Evolutionary conservation across 257 asterid species (phyloP).

Genomic region (Salvia hispanica): DNA sequence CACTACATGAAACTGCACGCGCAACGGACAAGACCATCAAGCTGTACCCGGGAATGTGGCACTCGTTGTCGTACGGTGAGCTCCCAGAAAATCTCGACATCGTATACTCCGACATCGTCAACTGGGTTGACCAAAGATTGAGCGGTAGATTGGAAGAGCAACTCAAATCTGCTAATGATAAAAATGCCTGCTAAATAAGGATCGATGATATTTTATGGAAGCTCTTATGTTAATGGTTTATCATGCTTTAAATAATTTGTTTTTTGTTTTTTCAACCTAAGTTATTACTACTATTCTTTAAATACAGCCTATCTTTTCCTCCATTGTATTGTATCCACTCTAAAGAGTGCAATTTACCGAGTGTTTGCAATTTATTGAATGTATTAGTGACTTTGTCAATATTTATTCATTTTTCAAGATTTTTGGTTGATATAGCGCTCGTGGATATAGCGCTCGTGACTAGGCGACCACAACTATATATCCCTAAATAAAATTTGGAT

Average conservation of each 20-base stretch:
- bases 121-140: constrained; percentile 63
- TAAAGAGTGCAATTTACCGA: not conserved
- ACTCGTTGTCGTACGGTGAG: constrained; percentile 81
- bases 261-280: too few species aligned
- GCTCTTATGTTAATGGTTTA: not conserved
- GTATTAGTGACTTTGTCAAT: not conserved
- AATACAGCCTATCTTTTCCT: not conserved
- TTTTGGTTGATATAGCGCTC: too few species aligned
- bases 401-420: not conserved
- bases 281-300: not conserved
- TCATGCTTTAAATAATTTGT: not conserved
- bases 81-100: constrained; percentile 61
- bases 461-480: too few species aligned
- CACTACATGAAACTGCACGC: constrained; percentile 58
- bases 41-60: constrained; percentile 97
- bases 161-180: constrained; percentile 45
- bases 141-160: constrained; percentile 41
- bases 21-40: constrained; percentile 80
- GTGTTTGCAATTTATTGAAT: not conserved
- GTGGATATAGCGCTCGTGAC: too few species aligned
- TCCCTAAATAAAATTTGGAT: too few species aligned
- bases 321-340: not conserved
- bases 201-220: not conserved
- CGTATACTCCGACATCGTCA: constrained; percentile 63
- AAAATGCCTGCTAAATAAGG: constrained; percentile 15